Conservation (phyloP, 2,329 filamentous ascomycete genomes). For the Colletotrichum noveboracense region DNA sequence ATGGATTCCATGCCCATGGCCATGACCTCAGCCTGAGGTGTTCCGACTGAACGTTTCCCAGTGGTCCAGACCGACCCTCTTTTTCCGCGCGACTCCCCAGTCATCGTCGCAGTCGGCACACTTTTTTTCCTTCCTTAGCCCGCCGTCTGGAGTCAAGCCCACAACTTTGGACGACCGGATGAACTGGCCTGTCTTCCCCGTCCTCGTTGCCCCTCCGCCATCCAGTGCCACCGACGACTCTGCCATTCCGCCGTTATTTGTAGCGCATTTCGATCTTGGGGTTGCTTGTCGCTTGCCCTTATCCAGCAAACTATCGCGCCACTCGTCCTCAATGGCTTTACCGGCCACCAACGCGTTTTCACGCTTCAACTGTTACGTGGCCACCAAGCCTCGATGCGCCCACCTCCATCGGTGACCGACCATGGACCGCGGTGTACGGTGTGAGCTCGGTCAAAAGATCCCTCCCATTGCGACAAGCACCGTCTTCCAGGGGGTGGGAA, state of each 20-base stretch:
- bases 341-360: neutral
- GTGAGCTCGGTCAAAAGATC: constrained; percentile 12
- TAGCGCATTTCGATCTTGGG: neutral
- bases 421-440: neutral
- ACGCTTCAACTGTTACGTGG: neutral
- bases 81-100: neutral
- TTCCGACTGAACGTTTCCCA: neutral
- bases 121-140: neutral
- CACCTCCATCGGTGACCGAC: neutral
- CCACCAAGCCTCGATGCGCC: neutral
- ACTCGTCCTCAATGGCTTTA: neutral
- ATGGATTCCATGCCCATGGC: constrained; percentile 3
- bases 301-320: neutral
- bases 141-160: constrained; percentile 7
- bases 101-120: neutral
- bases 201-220: neutral
- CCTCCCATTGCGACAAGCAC: neutral
- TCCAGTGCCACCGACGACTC: neutral
- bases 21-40: constrained; percentile 4
- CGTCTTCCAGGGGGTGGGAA: neutral
- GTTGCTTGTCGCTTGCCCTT: neutral
- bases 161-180: constrained; percentile 2
- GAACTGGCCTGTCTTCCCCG: constrained; percentile 3
- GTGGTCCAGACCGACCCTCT: neutral
- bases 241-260: neutral